phyloP scores from a whole-genome alignment of 345 rosid genomes.

The Populus ilicifolia region DNA sequence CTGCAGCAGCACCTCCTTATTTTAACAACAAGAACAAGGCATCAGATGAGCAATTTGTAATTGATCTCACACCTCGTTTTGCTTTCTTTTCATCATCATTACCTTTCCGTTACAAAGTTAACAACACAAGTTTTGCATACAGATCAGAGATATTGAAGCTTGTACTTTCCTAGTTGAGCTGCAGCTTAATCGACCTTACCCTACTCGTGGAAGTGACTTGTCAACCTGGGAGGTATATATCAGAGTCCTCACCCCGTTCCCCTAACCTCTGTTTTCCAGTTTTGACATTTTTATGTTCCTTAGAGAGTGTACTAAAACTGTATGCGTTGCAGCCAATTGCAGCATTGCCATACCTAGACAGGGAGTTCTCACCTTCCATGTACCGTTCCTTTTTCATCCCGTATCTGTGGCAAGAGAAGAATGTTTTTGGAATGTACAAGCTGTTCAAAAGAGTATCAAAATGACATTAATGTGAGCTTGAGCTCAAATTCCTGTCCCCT shows the following conservation, averaged over 20 bases:
- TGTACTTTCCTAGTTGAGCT: conserved; percentile 90
- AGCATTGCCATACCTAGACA: conserved; percentile 78
- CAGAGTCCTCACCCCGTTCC: not conserved
- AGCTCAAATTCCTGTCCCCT: not conserved
- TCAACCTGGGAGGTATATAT: conserved; percentile 84
- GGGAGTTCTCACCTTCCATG: conserved; percentile 80
- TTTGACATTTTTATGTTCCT: not conserved
- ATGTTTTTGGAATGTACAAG: conserved; percentile 87
- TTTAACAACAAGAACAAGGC: conserved; percentile 91
- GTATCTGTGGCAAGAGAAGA: conserved; percentile 68
- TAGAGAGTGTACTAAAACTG: not conserved
- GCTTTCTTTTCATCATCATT: not conserved
- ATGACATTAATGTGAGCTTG: not conserved
- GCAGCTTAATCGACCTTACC: conserved; percentile 72
- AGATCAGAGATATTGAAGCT: conserved; percentile 60
- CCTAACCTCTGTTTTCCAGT: not conserved
- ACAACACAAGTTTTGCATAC: conserved; percentile 19
- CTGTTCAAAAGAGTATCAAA: conserved; percentile 45
- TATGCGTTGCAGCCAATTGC: conserved; percentile 56
- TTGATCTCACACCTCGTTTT: not conserved
- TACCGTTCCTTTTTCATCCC: conserved; percentile 93
- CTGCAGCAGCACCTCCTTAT: conserved; percentile 80
- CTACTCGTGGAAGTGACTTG: conserved; percentile 72
- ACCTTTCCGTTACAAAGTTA: not conserved
- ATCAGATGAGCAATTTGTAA: conserved; percentile 78